These are phyloP conservation scores for Mucor mucedo DNA, from an alignment of 371 early-diverging fungal species.

Conservation along the genomic window DNA sequence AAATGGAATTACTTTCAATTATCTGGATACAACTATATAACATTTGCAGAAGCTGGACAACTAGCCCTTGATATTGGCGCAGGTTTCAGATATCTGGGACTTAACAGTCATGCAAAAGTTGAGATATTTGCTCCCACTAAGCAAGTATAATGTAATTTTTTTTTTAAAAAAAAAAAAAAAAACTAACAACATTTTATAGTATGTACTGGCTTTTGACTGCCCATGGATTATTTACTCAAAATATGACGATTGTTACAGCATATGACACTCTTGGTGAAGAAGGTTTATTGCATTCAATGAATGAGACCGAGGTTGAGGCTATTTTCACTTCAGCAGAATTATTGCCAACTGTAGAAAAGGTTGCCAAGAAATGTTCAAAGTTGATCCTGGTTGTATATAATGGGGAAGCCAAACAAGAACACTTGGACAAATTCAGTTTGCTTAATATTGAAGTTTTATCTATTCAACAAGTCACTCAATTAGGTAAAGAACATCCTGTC, in stretches of 20 bases:
- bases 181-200: constrained; percentile 11
- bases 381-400: constrained; percentile 75
- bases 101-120: constrained; percentile 61
- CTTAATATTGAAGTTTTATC: constrained; percentile 12
- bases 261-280: constrained; percentile 83
- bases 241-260: constrained; percentile 74
- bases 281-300: constrained; percentile 64
- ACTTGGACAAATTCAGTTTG: constrained; percentile 1
- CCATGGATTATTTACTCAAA: constrained; percentile 57
- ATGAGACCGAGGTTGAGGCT: constrained; percentile 65
- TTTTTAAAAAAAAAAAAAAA: neutral
- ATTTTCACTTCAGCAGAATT: constrained; percentile 72
- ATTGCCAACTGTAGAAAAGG: constrained; percentile 56
- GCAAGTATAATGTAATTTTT: constrained; percentile 33
- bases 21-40: constrained; percentile 67
- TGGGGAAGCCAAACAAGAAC: constrained; percentile 54
- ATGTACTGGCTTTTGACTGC: constrained; percentile 42
- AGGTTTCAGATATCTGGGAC: constrained; percentile 70
- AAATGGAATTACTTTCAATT: constrained; percentile 81
- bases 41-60: constrained; percentile 63
- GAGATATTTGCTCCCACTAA: constrained; percentile 78
- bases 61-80: constrained; percentile 57
- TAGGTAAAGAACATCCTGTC: constrained; percentile 67
- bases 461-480: constrained; percentile 57
- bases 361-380: constrained; percentile 56